Conservation (phyloP, 139 green algal genomes). For the Chlamydomonas schloesseri region DNA sequence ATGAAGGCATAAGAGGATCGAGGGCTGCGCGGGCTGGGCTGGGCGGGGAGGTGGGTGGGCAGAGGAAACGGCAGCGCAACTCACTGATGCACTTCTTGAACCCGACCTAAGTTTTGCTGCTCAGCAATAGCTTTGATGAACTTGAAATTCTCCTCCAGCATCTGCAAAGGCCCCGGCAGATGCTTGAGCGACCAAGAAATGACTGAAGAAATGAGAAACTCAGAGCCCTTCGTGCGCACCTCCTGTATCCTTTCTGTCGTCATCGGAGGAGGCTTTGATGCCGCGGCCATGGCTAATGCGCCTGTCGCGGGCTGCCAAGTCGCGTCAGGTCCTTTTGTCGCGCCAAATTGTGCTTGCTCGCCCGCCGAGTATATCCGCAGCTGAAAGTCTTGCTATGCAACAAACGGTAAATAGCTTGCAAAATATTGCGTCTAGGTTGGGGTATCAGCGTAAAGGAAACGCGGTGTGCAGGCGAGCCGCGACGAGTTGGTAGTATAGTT, state of each 20-base stretch:
- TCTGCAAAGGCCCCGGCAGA: conserved; percentile 23
- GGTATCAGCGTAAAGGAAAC: too few species aligned
- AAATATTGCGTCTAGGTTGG: too few species aligned
- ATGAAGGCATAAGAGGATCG: too few species aligned
- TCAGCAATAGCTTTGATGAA: conserved; percentile 62
- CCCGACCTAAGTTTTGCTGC: conserved; percentile 57
- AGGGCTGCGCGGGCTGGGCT: too few species aligned
- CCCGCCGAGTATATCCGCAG: too few species aligned
- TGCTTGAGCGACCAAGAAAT: too few species aligned
- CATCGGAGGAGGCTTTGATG: conserved; percentile 14
- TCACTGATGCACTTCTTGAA: conserved; percentile 55
- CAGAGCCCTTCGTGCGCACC: neutral
- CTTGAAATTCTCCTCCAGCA: conserved; percentile 63
- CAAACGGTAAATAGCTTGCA: too few species aligned
- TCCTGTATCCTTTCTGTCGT: conserved; percentile 36
- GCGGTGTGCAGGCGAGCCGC: too few species aligned
- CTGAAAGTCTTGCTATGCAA: too few species aligned
- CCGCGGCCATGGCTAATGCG: neutral
- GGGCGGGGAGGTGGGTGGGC: neutral
- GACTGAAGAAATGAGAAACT: neutral
- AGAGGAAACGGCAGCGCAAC: neutral
- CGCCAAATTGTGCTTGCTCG: too few species aligned
- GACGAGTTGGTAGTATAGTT: too few species aligned
- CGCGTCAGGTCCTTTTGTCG: too few species aligned
- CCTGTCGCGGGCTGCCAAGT: neutral